Evolutionary conservation across 352 stramenopile genomes (phyloP).

Genomic region (Globisporangium carolinianum): DNA sequence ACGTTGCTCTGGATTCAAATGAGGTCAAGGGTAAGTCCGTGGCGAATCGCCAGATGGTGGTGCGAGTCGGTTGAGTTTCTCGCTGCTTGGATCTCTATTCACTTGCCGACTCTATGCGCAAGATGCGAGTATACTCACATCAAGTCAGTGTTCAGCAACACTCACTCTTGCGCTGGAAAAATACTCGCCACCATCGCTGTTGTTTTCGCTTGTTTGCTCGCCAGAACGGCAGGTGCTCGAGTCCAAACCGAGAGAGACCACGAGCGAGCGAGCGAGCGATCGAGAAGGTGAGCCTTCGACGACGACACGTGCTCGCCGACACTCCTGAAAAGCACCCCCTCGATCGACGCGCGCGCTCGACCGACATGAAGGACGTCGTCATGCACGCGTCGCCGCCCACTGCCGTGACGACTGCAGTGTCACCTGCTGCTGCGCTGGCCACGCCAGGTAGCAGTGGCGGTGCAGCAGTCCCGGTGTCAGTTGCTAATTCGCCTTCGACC

Average conservation of each 20-base stretch:
- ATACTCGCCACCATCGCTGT: neutral
- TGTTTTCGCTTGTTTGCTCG: too few species aligned
- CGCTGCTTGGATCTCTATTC: constrained; percentile 4
- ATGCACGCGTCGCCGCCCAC: constrained; percentile 10
- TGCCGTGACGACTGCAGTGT: constrained; percentile 2
- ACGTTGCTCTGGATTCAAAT: neutral
- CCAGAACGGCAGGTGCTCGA: too few species aligned
- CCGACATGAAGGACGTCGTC: constrained; percentile 12
- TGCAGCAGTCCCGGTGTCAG: neutral
- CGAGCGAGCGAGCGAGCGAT: neutral
- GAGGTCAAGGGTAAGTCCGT: neutral
- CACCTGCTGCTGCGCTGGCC: constrained; percentile 2
- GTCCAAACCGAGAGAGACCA: neutral
- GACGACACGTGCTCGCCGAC: neutral
- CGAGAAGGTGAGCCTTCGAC: neutral
- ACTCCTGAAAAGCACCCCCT: neutral
- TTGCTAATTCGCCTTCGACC: neutral
- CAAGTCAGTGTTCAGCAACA: neutral
- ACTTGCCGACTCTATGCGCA: neutral
- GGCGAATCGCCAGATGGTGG: neutral
- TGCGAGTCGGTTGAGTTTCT: constrained; percentile 15
- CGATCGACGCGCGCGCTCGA: neutral
- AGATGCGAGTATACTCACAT: constrained; percentile 3
- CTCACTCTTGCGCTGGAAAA: neutral
- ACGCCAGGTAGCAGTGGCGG: neutral